Evolutionary conservation across 768 basidiomycete genomes (phyloP).

Genomic region (Boletus edulis): DNA sequence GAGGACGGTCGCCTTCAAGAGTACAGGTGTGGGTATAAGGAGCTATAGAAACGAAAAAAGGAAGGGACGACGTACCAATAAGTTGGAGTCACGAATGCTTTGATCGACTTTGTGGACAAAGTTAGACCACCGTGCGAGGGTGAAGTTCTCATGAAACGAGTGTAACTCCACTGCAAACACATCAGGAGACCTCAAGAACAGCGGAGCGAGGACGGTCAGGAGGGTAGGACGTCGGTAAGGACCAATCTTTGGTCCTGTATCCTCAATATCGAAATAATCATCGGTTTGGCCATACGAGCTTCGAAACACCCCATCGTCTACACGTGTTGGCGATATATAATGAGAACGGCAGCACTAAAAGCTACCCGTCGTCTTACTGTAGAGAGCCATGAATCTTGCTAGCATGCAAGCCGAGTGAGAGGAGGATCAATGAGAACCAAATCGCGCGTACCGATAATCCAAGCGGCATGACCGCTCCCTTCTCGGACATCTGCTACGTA

Average conservation of each 20-base stretch:
- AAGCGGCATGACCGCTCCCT: constrained; percentile 16
- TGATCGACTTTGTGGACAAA: constrained; percentile 31
- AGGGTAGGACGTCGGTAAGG: constrained; percentile 22
- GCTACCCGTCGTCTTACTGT: constrained; percentile 19
- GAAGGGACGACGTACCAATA: constrained; percentile 17
- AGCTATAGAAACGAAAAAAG: neutral
- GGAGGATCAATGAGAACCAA: neutral
- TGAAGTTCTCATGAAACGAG: constrained; percentile 27
- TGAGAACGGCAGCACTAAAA: neutral
- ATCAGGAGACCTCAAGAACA: constrained; percentile 27
- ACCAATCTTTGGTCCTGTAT: constrained; percentile 2
- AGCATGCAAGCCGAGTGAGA: constrained; percentile 1
- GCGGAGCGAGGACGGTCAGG: constrained; percentile 18
- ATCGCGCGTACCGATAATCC: constrained; percentile 24
- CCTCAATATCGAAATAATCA: constrained; percentile 32
- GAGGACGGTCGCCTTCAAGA: constrained; percentile 27
- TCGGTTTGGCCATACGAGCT: constrained; percentile 32
- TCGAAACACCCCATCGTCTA: constrained; percentile 26
- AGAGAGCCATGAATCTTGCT: constrained; percentile 31
- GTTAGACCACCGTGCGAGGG: constrained; percentile 24
- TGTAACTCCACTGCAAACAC: constrained; percentile 28
- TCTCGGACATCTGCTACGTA: constrained; percentile 8
- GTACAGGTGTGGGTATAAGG: neutral
- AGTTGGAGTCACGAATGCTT: constrained; percentile 32
- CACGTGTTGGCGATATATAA: neutral